Percentiles rank a stretch among this genome's conserved stretches.
Evolutionary conservation across 2,329 filamentous ascomycete genomes (phyloP).

Genomic region (Fusarium sarcochroum): DNA sequence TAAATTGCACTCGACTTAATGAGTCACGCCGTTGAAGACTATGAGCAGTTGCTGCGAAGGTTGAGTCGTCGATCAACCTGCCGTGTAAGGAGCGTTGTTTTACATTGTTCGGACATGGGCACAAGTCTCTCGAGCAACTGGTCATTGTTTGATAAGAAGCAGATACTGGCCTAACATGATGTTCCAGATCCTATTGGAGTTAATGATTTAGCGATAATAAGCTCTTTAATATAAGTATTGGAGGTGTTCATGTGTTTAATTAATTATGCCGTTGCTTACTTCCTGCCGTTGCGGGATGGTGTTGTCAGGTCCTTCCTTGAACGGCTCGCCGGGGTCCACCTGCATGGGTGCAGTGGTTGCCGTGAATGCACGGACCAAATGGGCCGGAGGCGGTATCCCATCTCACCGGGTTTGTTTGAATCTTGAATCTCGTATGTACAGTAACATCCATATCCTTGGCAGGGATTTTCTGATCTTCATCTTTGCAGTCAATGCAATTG

Average conservation of each 20-base stretch:
- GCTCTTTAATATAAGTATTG: background rate
- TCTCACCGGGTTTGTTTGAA: slow-evolving; percentile 8
- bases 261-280: background rate
- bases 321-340: slow-evolving; percentile 19
- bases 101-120: background rate
- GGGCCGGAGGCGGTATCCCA: slow-evolving; percentile 19
- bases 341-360: slow-evolving; percentile 8
- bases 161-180: background rate
- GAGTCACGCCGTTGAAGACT: slow-evolving; percentile 18
- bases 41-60: background rate
- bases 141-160: background rate
- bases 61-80: background rate
- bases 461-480: background rate
- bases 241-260: background rate
- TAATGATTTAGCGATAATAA: background rate
- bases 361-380: slow-evolving; percentile 18
- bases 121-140: background rate
- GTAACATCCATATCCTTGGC: background rate
- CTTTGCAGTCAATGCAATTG: background rate
- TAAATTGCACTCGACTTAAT: background rate
- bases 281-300: background rate
- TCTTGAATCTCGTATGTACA: slow-evolving; percentile 3
- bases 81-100: background rate
- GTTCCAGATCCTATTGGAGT: background rate
- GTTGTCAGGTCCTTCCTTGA: slow-evolving; percentile 29